Percentiles rank a stretch among this genome's conserved stretches.
Conservation (phyloP, 106 monocot genomes). For the Allium cepa region DNA sequence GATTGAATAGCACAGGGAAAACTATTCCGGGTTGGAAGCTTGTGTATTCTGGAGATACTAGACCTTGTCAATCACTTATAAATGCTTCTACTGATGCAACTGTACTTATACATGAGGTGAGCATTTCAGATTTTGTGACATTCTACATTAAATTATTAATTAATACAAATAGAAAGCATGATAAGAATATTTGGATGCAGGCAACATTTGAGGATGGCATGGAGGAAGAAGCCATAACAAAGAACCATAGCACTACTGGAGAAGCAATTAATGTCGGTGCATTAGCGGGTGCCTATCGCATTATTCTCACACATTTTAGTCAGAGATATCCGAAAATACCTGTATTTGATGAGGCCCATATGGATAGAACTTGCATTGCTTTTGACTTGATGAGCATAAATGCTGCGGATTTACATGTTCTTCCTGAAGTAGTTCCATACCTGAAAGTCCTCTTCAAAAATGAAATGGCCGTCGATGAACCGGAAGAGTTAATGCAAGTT, state of each 20-base stretch:
- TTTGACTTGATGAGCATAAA: conserved; percentile 98
- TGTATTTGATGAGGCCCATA: conserved; percentile 71
- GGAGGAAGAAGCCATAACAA: conserved; percentile 77
- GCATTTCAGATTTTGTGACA: neutral
- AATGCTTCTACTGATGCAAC: conserved; percentile 82
- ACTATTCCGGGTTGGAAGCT: conserved; percentile 88
- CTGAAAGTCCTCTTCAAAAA: conserved; percentile 81
- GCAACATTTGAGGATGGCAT: conserved; percentile 95
- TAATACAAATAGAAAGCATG: neutral
- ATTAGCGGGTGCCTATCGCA: conserved; percentile 62
- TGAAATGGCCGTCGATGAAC: conserved; percentile 52
- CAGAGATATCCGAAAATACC: conserved; percentile 97
- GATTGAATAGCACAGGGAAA: conserved; percentile 44
- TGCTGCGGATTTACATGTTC: conserved; percentile 55
- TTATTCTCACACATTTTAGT: conserved; percentile 91
- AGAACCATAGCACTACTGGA: conserved; percentile 94
- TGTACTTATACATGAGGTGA: conserved; percentile 94
- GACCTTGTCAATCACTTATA: conserved; percentile 77
- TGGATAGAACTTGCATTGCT: conserved; percentile 81
- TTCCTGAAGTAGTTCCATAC: conserved; percentile 76
- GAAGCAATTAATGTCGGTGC: conserved; percentile 76
- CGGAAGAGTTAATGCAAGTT: conserved; percentile 33
- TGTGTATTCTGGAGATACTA: conserved; percentile 95
- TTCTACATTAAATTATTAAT: neutral
- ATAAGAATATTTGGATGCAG: conserved; percentile 19